Base-by-base conservation (phyloP, 208 protist species). In the Trypanosoma lewisi region DNA sequence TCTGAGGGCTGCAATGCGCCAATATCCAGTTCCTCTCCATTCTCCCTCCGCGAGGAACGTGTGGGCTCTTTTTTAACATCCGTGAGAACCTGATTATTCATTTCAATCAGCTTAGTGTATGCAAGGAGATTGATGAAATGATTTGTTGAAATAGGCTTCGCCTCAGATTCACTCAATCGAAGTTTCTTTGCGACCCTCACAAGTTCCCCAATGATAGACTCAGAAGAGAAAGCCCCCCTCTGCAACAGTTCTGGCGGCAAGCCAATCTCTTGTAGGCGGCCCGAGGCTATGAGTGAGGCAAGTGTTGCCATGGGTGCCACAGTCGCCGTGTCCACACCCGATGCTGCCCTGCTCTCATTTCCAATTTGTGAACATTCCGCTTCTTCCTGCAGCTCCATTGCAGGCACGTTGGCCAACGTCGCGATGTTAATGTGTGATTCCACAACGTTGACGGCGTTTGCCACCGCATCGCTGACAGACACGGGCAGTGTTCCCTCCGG, bases 41-140 rank as follows among this genome's bases (percentile, higher is more conserved):
- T 41, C 44, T 19, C 55, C n/a, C 47, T 14, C 53, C 41, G 51
- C 66, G 58, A 23, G 12, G 30, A 45, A 49, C 33, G 27, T 61
- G 19, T 23, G 8, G 11, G 12, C 33, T 57, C 39, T n/a, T 42
- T 44, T 48, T 52, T 19, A 5, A 25, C 45, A 33, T 23, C 33
- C 3, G 33, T 30, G 57, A 54, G n/a, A 39, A 23, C 12, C 4
- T 34, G 19, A 60, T 66, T 70, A 63, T 93, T 93, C 41, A 88
- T 79, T 48, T 95, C 89, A 4, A 74, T 51, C 45, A 93, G 70
- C 44, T 79, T 87, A 41, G 73, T 61, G 86, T 86, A 95, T 7
- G 84, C 86, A 47, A 93, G 73, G 21, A 95, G 67, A 59, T 95
- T 95, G 37, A 95, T 83, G 57, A 95, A 95, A 65, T 93, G 86